A percentile compares a stretch with the other conserved stretches of the same genome.
Conservation (phyloP, 1,284 basidiomycete genomes). For the Leucoagaricus sp. region DNA sequence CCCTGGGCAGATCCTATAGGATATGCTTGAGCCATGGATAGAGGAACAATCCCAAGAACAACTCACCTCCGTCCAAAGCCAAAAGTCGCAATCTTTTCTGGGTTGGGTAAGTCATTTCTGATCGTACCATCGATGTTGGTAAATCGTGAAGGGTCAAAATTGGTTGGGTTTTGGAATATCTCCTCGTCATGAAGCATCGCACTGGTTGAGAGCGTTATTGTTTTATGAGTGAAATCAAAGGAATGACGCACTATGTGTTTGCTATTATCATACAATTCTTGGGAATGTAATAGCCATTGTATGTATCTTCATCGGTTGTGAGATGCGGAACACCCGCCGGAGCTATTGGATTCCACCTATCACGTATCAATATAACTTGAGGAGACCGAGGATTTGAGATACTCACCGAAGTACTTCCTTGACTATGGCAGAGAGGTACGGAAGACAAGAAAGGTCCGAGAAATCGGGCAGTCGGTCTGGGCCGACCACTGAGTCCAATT, state of each 20-base stretch:
- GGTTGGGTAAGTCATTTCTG: background rate
- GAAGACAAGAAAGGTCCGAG: constrained; percentile 31
- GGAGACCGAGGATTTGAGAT: background rate
- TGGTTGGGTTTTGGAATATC: background rate
- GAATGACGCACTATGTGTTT: background rate
- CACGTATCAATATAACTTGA: no score
- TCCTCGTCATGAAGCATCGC: constrained; percentile 15
- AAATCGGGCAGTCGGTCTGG: constrained; percentile 32
- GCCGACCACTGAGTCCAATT: constrained; percentile 38
- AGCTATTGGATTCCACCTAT: background rate
- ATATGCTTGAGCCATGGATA: background rate
- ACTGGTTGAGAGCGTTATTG: background rate
- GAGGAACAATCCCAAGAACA: background rate
- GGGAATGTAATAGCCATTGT: constrained; percentile 8
- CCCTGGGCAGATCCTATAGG: constrained; percentile 26
- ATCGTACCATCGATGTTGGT: constrained; percentile 7
- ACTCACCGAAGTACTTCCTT: background rate
- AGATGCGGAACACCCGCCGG: background rate
- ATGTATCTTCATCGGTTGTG: background rate
- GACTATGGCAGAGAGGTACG: constrained; percentile 25
- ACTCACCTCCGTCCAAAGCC: constrained; percentile 1
- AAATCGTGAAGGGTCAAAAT: constrained; percentile 12
- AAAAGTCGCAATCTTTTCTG: background rate
- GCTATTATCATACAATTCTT: background rate
- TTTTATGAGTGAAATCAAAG: background rate